phyloP scores from a whole-genome alignment of 805 yeast species.

The Lipomyces spencermartinsiae region DNA sequence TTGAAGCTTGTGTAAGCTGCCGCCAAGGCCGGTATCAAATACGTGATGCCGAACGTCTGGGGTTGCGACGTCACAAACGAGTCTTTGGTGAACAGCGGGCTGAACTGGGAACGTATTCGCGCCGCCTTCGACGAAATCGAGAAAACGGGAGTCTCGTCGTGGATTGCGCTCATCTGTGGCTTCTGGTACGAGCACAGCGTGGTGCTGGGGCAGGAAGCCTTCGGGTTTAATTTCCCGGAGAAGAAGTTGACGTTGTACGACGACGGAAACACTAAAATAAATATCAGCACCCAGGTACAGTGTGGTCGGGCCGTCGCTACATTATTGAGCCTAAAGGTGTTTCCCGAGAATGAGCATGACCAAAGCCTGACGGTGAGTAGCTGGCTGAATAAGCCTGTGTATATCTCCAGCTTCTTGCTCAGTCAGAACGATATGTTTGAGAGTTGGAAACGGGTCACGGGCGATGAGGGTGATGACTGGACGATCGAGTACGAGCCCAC shows the following conservation, averaged over 20 bases:
- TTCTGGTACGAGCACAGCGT: conserved; percentile 19
- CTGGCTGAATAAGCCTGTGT: conserved; percentile 10
- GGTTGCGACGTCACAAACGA: conserved; percentile 10
- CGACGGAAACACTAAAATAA: conserved; percentile 14
- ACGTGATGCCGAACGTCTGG: conserved; percentile 19
- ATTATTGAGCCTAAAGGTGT: conserved; percentile 2
- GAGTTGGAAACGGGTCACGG: conserved; percentile 8
- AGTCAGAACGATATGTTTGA: conserved; percentile 20
- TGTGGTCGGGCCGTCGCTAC: conserved; percentile 14
- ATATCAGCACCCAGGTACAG: conserved; percentile 9
- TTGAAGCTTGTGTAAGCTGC: conserved; percentile 17
- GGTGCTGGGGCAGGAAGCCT: neutral
- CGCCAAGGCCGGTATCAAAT: conserved; percentile 16
- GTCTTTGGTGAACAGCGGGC: conserved; percentile 6
- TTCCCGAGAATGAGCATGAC: conserved; percentile 21
- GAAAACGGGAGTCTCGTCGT: conserved; percentile 9
- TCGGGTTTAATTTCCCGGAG: conserved; percentile 12
- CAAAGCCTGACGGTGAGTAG: neutral
- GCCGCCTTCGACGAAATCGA: neutral
- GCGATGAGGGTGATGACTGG: conserved; percentile 18
- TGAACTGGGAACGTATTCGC: neutral
- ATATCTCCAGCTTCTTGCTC: conserved; percentile 11
- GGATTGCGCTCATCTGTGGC: conserved; percentile 15
- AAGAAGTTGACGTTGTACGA: conserved; percentile 12
- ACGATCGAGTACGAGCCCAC: conserved; percentile 11